Conservation (phyloP, 345 rosid genomes). For the Stellera chamaejasme region DNA sequence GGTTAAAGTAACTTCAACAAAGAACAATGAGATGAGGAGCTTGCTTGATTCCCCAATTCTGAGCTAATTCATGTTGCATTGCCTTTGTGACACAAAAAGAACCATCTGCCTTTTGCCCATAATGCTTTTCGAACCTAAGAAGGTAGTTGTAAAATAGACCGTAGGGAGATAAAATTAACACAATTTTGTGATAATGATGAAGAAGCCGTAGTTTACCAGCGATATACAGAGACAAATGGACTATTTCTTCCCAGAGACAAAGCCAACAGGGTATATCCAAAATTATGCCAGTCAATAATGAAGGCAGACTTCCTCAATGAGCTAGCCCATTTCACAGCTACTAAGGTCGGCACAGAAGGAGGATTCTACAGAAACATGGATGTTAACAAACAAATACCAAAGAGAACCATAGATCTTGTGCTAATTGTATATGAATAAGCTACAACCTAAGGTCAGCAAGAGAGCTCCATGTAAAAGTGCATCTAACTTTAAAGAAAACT, state of each 20-base stretch:
- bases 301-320: conserved; percentile 59
- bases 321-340: conserved; percentile 93
- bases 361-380: conserved; percentile 54
- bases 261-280: conserved; percentile 89
- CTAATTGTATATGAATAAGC: too few species aligned
- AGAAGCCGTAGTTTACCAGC: conserved; percentile 41
- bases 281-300: conserved; percentile 95
- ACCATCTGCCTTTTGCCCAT: conserved; percentile 83
- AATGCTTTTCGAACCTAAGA: conserved; percentile 71
- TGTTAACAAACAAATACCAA: too few species aligned
- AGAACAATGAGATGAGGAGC: conserved; percentile 24
- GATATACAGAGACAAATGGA: conserved; percentile 67
- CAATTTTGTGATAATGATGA: conserved; percentile 3
- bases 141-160: conserved; percentile 9
- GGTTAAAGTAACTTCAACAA: conserved; percentile 9
- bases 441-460: too few species aligned
- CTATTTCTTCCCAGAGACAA: conserved; percentile 83
- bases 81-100: conserved; percentile 84
- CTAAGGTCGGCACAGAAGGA: conserved; percentile 86
- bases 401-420: too few species aligned
- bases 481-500: too few species aligned
- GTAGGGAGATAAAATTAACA: not conserved
- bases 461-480: too few species aligned
- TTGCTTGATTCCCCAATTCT: conserved; percentile 95
- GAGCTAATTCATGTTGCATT: conserved; percentile 95